Conservation (phyloP, 208 protist genomes). For the Endotrypanum monterogeii region DNA sequence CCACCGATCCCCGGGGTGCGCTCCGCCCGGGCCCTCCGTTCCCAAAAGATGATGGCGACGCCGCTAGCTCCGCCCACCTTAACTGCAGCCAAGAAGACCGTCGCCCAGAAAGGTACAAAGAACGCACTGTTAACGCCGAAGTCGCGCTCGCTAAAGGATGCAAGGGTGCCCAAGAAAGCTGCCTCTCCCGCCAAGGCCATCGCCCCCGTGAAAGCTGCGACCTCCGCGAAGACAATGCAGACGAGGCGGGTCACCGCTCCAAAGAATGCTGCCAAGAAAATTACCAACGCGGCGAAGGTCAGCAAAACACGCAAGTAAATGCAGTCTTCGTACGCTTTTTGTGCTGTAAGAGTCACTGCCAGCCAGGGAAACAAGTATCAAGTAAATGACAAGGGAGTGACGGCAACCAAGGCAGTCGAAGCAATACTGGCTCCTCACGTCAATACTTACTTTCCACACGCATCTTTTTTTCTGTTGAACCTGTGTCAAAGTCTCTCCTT, state of each 20-base stretch:
- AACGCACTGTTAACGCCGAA: conserved; percentile 3
- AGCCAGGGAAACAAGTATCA: background rate
- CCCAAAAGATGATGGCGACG: conserved; percentile 21
- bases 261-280: conserved; percentile 20
- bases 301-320: conserved; percentile 9
- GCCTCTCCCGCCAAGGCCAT: background rate
- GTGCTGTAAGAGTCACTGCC: background rate
- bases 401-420: background rate
- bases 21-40: conserved; percentile 24
- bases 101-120: conserved; percentile 9
- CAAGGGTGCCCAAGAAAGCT: conserved; percentile 21
- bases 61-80: background rate
- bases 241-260: background rate
- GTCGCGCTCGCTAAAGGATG: conserved; percentile 8
- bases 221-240: background rate
- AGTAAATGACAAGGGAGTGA: background rate
- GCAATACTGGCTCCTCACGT: background rate
- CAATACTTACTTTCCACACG: background rate
- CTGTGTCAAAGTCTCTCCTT: background rate
- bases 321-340: background rate
- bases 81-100: conserved; percentile 18
- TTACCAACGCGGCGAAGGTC: conserved; percentile 17
- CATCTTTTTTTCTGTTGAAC: background rate
- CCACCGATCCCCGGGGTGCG: conserved; percentile 37
- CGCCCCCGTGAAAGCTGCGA: background rate